These are phyloP conservation scores for Boechera divaricarpa DNA, from an alignment of 345 rosid genomes.

Conservation along the genomic window DNA sequence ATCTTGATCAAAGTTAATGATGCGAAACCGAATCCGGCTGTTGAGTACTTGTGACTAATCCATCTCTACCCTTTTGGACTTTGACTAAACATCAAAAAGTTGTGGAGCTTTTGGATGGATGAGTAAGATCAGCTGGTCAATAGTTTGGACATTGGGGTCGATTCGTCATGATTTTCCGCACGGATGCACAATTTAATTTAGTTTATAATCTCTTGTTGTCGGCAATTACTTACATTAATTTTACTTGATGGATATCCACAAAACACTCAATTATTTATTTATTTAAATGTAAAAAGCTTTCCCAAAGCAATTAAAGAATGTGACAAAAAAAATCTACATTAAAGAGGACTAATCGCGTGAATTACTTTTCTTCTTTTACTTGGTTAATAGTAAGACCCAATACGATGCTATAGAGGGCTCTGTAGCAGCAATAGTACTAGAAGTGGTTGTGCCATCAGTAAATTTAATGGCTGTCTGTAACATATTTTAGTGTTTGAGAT, in stretches of 20 bases:
- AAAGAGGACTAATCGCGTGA: not conserved
- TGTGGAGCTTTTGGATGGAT: not conserved
- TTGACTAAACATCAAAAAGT: conserved; percentile 12
- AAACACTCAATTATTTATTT: too few species aligned
- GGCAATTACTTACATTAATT: not conserved
- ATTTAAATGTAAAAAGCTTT: not conserved
- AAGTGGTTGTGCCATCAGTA: not conserved
- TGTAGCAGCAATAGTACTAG: not conserved
- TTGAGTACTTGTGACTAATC: not conserved
- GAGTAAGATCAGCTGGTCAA: not conserved
- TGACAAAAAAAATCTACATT: not conserved
- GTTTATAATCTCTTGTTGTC: not conserved
- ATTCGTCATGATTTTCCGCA: not conserved
- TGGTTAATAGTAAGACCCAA: too few species aligned
- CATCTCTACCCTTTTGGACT: conserved; percentile 19
- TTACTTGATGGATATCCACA: not conserved
- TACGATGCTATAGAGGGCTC: not conserved
- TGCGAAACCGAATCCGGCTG: not conserved
- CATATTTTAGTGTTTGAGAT: not conserved
- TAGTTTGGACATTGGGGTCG: not conserved
- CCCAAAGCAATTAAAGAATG: not conserved
- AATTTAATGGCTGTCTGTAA: not conserved
- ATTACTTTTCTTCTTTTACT: not conserved
- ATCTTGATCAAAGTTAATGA: not conserved
- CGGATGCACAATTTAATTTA: not conserved